These are phyloP conservation scores for Litsea cubeba DNA, from an alignment of 164 flowering plant species.

Conservation along the genomic window DNA sequence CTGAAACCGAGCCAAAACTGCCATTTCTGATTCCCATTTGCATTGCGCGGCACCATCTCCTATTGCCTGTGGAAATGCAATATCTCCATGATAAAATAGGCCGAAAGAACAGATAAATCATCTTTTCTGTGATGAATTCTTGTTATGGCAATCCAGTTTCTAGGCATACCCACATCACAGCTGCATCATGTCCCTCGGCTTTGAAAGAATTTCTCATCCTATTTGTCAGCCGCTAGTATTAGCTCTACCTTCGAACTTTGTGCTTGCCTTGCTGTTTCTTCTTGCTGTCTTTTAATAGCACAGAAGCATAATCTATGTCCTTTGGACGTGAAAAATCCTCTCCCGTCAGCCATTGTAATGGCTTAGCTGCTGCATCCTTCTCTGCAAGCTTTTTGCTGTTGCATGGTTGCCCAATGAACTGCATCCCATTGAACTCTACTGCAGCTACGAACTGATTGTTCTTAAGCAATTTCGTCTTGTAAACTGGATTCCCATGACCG, in stretches of 20 bases:
- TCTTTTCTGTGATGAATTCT: neutral
- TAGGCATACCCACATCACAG: neutral
- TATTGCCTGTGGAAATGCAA: neutral
- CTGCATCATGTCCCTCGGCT: neutral
- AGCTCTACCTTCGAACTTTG: neutral
- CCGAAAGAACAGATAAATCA: too few relatives aligned
- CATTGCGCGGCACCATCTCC: neutral
- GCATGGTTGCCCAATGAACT: constrained; percentile 70
- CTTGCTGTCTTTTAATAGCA: constrained; percentile 6
- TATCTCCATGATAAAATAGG: neutral
- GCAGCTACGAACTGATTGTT: constrained; percentile 59
- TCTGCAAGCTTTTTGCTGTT: constrained; percentile 82
- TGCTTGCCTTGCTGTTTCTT: constrained; percentile 4
- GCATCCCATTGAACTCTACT: constrained; percentile 76
- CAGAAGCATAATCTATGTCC: constrained; percentile 5
- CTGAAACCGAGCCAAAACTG: neutral
- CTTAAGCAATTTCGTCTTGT: constrained; percentile 52
- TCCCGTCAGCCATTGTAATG: constrained; percentile 65
- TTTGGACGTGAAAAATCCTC: constrained; percentile 11
- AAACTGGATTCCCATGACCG: constrained; percentile 58
- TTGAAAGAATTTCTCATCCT: neutral
- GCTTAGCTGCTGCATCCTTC: constrained; percentile 86
- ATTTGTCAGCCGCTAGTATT: neutral
- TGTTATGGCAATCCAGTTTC: too few relatives aligned
- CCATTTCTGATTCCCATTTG: neutral